Evolutionary conservation across 805 yeast genomes (phyloP).

Genomic region (Millerago galiae): DNA sequence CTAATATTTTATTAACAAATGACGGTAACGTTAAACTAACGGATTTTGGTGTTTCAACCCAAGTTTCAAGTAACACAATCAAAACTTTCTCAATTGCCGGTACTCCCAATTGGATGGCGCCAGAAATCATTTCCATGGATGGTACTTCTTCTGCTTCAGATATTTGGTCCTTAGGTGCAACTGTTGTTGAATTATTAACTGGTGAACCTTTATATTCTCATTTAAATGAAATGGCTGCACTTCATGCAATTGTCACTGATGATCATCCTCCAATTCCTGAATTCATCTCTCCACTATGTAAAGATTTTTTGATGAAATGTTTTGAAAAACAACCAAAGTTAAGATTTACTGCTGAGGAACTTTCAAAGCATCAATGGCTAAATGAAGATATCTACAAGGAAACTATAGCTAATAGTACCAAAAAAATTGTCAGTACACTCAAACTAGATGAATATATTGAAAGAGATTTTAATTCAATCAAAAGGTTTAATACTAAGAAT

Average conservation of each 20-base stretch:
- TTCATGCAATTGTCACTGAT: conserved; percentile 78
- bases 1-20: conserved; percentile 63
- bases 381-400: background rate
- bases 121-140: conserved; percentile 80
- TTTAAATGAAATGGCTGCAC: conserved; percentile 66
- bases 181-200: conserved; percentile 78
- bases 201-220: conserved; percentile 86
- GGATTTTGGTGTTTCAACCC: conserved; percentile 73
- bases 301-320: conserved; percentile 60
- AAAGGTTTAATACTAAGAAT: conserved; percentile 15
- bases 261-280: conserved; percentile 66
- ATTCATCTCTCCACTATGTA: conserved; percentile 33
- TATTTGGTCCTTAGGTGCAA: conserved; percentile 93
- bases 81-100: conserved; percentile 65
- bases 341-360: conserved; percentile 48
- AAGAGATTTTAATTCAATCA: conserved; percentile 14
- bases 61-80: conserved; percentile 44
- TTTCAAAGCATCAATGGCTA: conserved; percentile 62
- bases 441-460: conserved; percentile 4
- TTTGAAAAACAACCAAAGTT: conserved; percentile 62
- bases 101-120: conserved; percentile 99
- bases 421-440: background rate
- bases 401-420: background rate
- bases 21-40: conserved; percentile 64
- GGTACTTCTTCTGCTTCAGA: conserved; percentile 88